A percentile compares a stretch with the other conserved stretches of the same genome.
Evolutionary conservation across 306 rosid genomes (phyloP).

Genomic region (Trifolium repens): DNA sequence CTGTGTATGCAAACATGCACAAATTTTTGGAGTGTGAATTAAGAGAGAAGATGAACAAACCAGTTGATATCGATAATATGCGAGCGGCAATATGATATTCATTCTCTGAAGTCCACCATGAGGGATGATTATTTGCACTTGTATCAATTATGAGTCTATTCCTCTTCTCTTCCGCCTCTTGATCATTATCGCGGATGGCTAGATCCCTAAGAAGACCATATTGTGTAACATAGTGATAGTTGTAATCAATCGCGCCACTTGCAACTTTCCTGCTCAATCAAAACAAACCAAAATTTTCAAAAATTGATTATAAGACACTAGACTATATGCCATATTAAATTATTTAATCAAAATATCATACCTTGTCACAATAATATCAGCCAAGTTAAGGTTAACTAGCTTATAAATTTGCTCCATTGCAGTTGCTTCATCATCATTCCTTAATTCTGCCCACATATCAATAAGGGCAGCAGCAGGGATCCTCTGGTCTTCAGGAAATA

Average conservation of each 20-base stretch:
- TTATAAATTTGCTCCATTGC: constrained; percentile 50
- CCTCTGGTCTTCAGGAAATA: constrained; percentile 71
- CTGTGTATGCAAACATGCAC: too few relatives aligned
- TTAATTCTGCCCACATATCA: constrained; percentile 66
- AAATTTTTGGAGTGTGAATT: too few relatives aligned
- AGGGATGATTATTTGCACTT: constrained; percentile 52
- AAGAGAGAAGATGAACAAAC: constrained; percentile 40
- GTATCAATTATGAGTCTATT: constrained; percentile 55
- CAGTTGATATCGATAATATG: constrained; percentile 67
- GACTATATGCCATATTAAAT: neutral
- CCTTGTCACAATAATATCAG: constrained; percentile 57
- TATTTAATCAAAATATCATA: constrained; percentile 24
- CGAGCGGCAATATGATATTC: constrained; percentile 47
- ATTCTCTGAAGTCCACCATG: constrained; percentile 57
- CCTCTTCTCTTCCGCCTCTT: constrained; percentile 44
- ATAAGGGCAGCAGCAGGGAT: constrained; percentile 64
- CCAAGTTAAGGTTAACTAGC: constrained; percentile 46
- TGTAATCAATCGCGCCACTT: constrained; percentile 43
- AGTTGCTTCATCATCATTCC: constrained; percentile 43
- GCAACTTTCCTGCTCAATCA: constrained; percentile 51
- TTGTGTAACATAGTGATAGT: constrained; percentile 55
- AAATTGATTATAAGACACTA: too few relatives aligned
- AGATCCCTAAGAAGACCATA: constrained; percentile 71
- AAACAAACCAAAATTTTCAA: neutral
- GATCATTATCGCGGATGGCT: constrained; percentile 49